Base-by-base conservation (phyloP, 2,329 filamentous ascomycete species). In the Xylariaceae sp. region DNA sequence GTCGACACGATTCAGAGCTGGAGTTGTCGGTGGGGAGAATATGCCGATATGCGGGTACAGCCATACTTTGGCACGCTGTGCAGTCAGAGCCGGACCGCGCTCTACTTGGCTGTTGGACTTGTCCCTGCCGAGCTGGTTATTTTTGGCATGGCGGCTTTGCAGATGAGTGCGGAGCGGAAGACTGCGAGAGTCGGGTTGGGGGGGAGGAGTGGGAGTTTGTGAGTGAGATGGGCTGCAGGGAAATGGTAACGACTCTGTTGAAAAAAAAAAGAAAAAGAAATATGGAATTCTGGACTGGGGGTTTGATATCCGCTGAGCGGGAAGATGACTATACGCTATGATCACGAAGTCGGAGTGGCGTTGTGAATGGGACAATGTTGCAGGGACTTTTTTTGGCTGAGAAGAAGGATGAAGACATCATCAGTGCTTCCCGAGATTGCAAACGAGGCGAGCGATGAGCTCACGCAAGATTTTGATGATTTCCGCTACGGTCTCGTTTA, bases 1-100 rank as follows among this genome's bases (percentile, higher is more conserved):
- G 70, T 72, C 55, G 80, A 83, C 64, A 81, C 80, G 5, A 68
- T 85, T 8, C 73, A 84, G 64, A 83, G 79, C 68, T 86, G 83
- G 83, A 79, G 76, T 41, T 86, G 83, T 67, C 80, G 80, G 59
- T 86, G 83, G 82, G 68, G 83, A 82, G 68, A 71, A 6, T 63
- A 72, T 27, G 70, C 84, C n/a, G 67, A 70, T 56, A 83, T 85
- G 79, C 62, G 64, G 12, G 65, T 71, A 37, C 69, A 75, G 58
- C 81, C 83, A 32, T 72, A 80, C 63, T 86, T 83, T 64, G 75
- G 73, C 12, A 76, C 75, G 0, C 68, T 86, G 48, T 86, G 83
- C 69, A 73, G 69, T 56, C 76, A 85, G 69, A 81, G 75, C 68
- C 74, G 75, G 63, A 77, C 76, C 3, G 77, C 74, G 1, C 67